Evolutionary conservation across 495 filamentous ascomycete genomes (phyloP).

Genomic region (Rhizodiscina lignyota): DNA sequence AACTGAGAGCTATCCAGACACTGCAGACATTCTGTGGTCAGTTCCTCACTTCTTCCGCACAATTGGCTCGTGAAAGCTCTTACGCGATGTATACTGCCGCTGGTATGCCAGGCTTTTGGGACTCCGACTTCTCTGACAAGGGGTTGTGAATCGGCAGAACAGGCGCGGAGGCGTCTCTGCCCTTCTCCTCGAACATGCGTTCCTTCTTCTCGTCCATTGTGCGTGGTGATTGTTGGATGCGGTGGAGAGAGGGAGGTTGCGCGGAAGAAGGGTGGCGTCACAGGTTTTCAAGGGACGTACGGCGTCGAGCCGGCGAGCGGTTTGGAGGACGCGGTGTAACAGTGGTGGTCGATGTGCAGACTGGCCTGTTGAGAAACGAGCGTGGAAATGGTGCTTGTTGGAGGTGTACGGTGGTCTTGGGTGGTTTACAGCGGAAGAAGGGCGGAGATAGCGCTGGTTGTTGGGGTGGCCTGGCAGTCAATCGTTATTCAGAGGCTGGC

Average conservation of each 20-base stretch:
- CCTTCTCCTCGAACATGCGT: slow-evolving; percentile 59
- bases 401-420: no score
- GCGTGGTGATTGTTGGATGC: background rate
- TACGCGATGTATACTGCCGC: slow-evolving; percentile 81
- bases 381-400: no score
- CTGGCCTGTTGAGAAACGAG: no score
- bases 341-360: no score
- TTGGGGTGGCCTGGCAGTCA: no score
- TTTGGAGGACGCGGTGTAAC: no score
- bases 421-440: no score
- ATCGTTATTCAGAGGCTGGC: no score
- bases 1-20: slow-evolving; percentile 81
- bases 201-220: slow-evolving; percentile 61
- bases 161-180: slow-evolving; percentile 28
- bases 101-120: slow-evolving; percentile 50
- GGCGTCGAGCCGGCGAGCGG: no score
- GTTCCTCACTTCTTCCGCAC: slow-evolving; percentile 2
- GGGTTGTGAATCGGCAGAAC: slow-evolving; percentile 69
- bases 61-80: slow-evolving; percentile 21
- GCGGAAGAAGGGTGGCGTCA: slow-evolving; percentile 1
- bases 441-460: no score
- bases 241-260: background rate
- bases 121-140: slow-evolving; percentile 45
- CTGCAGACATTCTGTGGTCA: slow-evolving; percentile 38
- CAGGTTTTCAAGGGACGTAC: background rate